Base-by-base conservation (phyloP, 2,329 filamentous ascomycete species). In the Trichothecium roseum region DNA sequence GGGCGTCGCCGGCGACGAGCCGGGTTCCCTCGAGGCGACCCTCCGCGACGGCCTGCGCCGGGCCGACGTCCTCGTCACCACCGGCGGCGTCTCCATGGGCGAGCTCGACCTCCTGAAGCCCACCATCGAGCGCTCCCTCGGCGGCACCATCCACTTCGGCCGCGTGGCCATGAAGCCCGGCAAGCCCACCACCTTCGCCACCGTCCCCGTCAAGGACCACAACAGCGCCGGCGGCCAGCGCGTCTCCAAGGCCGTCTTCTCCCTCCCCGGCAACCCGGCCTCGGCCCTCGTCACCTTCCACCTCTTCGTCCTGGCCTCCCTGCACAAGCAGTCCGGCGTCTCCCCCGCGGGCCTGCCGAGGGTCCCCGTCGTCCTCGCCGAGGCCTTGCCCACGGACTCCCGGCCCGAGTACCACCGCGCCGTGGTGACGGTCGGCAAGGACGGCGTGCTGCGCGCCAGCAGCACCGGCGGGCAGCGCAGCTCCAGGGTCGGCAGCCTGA, bases 121-220 rank as follows among this genome's bases (percentile, higher is more conserved):
- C 0, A 96, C 89, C 1, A 84, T 98, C 48, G 91, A 96, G 63
- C 81, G 89, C 29, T 70, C 78, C 2, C 73, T 98, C 1, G 86
- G 87, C 38, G 91, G 91, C 7, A 91, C 81, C 0, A 94, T 98
- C 45, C 91, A 95, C 58, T 98, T 98, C 48, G 91, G 91, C 17
- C 81, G 91, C 3, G 91, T 98, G 3, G 75, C 81, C 37, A 96
- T 98, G 91, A 98, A 98, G 64, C 91, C 91, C 0, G 91, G 91
- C 4, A 98, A 96, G 59, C 91, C 91, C 3, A 95, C 88, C 0
- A 98, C 91, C 0, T 98, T 98, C 56, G 91, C 91, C 3, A 95
- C 86, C 0, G 72, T 96, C 1, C 79, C 84, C 1, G 65, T 72
- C 28, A 79, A 78, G 55, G 65, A 74, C 40, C 71, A 72, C 41